Evolutionary conservation across 1,139 yeast species (phyloP), one percentile per base, ranked within the genome.

Genomic region (Protomyces inouyei): DNA sequence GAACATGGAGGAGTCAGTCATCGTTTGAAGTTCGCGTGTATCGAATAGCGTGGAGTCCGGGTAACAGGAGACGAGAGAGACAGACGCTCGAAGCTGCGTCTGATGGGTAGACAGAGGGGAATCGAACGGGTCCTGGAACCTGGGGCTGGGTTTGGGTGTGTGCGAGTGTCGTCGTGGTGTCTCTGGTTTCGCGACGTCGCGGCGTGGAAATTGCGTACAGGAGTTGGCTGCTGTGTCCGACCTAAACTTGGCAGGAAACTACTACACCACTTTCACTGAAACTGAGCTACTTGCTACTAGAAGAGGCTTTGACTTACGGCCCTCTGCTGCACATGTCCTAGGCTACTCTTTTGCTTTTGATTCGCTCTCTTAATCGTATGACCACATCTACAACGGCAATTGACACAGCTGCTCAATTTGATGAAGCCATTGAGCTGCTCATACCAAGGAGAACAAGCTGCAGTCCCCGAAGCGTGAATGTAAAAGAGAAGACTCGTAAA

Each of bases 11-110:
- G 48, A 43, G 21, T 43, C 46, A 12, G 21, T 43, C 48, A 43
- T 43, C 23, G 48, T 16, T 43, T n/a, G 23, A 2, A 14, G 14
- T 9, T 5, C 8, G 32, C 32, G 32, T 28, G 1, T 28, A 28
- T 28, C 32, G 32, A 28, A 28, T 28, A 28, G 32, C 32, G 32
- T 28, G 8, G 8, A 38, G 43, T 38, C 43, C n/a, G 43, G n/a
- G 43, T 16, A 38, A 16, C 10, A 14, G 10, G 2, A 12, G 16
- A 14, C 6, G 18, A 38, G 43, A 12, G 16, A 21, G 9, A 6
- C 48, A 43, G 18, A 43, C 48, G 48, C 48, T 43, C 48, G 48
- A 43, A 43, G 25, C 48, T 43, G 48, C 48, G 48, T 43, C 25
- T 43, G 48, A 43, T 1, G 48, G 48, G 3, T n/a, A 18, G 25